Evolutionary conservation across 306 rosid species (phyloP).

Genomic region (Purshia tridentata): DNA sequence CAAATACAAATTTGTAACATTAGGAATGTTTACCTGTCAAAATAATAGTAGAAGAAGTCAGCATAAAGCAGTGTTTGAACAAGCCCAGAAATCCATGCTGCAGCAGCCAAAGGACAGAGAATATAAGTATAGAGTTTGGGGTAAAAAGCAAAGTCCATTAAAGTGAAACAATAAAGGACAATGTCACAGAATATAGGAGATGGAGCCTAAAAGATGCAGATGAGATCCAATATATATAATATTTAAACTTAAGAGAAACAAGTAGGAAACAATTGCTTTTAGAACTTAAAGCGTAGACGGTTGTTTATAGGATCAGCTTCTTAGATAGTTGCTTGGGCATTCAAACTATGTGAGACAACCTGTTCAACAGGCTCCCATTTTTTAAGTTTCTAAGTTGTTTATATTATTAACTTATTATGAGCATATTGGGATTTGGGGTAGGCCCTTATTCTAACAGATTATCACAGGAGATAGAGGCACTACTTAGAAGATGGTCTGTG

Average conservation of each 20-base stretch:
- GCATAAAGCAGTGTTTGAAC: slow-evolving; percentile 83
- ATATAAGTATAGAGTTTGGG: not conserved
- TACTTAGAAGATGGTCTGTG: not conserved
- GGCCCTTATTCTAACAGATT: not conserved
- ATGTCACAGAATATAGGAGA: not conserved
- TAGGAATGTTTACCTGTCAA: slow-evolving; percentile 56
- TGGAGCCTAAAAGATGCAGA: not conserved
- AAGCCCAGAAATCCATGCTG: slow-evolving; percentile 90
- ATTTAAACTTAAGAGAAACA: not conserved
- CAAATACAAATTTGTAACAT: not conserved
- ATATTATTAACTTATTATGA: not conserved
- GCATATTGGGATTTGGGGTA: not conserved
- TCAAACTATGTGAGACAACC: too few species aligned
- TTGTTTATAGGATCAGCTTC: not conserved
- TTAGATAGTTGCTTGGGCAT: too few species aligned
- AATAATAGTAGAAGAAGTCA: slow-evolving; percentile 89
- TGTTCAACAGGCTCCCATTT: too few species aligned
- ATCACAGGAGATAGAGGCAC: not conserved
- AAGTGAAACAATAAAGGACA: not conserved
- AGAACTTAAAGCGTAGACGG: not conserved
- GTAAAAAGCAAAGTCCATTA: not conserved
- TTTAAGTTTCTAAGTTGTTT: not conserved
- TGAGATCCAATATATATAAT: not conserved
- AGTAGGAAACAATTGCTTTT: not conserved
- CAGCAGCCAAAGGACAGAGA: slow-evolving; percentile 23